Evolutionary conservation across 1,284 basidiomycete genomes (phyloP), one percentile per base, ranked within the genome.

Genomic region (Chondrostereum purpureum): DNA sequence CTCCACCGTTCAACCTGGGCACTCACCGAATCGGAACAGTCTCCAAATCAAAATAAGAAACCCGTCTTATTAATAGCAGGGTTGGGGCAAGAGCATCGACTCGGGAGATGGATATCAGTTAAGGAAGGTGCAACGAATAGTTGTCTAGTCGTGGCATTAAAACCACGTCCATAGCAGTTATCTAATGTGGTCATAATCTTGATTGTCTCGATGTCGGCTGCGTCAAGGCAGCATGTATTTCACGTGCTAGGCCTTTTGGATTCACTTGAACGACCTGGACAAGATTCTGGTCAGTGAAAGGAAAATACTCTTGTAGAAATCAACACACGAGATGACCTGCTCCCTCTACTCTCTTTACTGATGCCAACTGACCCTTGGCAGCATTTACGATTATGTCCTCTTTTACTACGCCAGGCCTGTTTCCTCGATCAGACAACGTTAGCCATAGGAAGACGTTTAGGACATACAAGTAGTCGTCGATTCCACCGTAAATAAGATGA

Each of bases 71-170:
- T 98, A 35, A 77, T 91, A 4, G 91, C 83, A 3, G 91, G 84
- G 3, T 58, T 94, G 1, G 90, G 88, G 0, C 86, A 92, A 58
- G 95, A 99, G 63, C 90, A 86, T 55, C 77, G 89, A 45, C 64
- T 94, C 20, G 95, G 94, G 5, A 71, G 96, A 48, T 99, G 95
- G 95, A 65, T 92, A 55, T 77, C 71, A 42, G 57, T 88, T 48
- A 88, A 88, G 61, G 78, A 77, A 21, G 80, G 83, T 0, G 80
- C 77, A 1, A 72, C 73, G 55, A 96, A 95, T 59, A 81, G 83
- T 5, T 73, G 88, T 0, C 57, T 92, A 20, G 77, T 92, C 13
- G 72, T 83, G 43, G 68, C 68, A 17, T 56, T 78, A 43, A 61
- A 63, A 52, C 65, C 67, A 46, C 67, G 69, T n/a, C n/a, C 27